These are phyloP conservation scores for Oxyria digyna DNA, from an alignment of 148 eudicot species.

Conservation along the genomic window DNA sequence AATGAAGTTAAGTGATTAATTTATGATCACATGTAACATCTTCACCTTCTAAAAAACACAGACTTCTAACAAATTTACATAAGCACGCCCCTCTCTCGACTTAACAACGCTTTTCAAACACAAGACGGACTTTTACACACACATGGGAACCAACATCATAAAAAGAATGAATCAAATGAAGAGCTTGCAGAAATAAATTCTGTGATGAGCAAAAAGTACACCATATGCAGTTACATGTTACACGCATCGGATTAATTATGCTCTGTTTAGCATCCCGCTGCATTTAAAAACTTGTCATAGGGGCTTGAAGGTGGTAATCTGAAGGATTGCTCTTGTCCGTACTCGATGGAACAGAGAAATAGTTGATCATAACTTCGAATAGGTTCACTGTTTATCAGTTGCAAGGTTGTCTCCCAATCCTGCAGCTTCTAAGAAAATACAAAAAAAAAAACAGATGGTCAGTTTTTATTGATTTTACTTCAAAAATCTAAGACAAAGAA, in stretches of 20 bases:
- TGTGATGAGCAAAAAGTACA: neutral
- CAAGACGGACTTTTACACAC: neutral
- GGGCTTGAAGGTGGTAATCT: conserved; percentile 86
- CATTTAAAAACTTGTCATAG: conserved; percentile 75
- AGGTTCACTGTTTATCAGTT: conserved; percentile 21
- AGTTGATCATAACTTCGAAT: conserved; percentile 23
- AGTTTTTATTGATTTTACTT: neutral
- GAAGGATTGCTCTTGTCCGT: conserved; percentile 46
- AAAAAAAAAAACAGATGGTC: neutral
- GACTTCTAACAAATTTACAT: neutral
- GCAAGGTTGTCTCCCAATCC: conserved; percentile 20
- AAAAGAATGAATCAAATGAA: conserved; percentile 2
- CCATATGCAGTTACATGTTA: conserved; percentile 3
- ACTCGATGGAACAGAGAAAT: conserved; percentile 39
- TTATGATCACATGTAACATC: neutral
- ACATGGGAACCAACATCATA: neutral
- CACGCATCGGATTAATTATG: neutral
- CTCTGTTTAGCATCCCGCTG: conserved; percentile 59
- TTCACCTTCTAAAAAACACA: neutral
- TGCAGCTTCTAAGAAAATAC: conserved; percentile 21
- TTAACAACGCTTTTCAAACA: neutral
- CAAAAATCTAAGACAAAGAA: neutral
- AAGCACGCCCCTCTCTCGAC: neutral
- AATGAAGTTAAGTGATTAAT: neutral
- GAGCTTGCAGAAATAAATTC: neutral